phyloP scores from a whole-genome alignment of 164 flowering plant genomes.

The Liquidambar formosana region DNA sequence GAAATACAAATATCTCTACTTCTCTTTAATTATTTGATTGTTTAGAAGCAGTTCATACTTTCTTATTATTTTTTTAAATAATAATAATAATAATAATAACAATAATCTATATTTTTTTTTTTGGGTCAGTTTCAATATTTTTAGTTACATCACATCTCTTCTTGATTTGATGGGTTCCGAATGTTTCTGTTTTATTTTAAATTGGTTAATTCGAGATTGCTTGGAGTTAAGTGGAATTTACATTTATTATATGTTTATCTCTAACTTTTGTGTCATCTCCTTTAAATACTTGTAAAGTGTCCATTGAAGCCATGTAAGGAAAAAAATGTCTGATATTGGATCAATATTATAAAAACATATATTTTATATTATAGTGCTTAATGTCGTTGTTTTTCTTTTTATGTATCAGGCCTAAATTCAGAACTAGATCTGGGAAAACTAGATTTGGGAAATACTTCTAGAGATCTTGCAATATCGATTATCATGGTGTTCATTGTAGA shows the following conservation, averaged over 20 bases:
- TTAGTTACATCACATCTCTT: background rate
- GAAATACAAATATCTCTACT: background rate
- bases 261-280: background rate
- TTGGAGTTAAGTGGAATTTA: background rate
- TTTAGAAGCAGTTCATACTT: background rate
- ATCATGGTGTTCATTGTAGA: too few relatives aligned
- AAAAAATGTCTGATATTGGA: too few relatives aligned
- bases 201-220: background rate
- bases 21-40: background rate
- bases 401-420: too few relatives aligned
- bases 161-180: background rate
- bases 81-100: too few relatives aligned
- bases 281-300: background rate
- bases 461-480: too few relatives aligned
- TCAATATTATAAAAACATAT: too few relatives aligned
- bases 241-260: background rate
- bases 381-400: too few relatives aligned
- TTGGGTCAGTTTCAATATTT: too few relatives aligned
- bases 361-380: too few relatives aligned
- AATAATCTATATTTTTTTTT: too few relatives aligned
- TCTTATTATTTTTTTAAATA: background rate
- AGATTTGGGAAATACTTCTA: too few relatives aligned
- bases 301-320: background rate
- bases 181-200: background rate
- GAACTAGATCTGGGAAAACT: too few relatives aligned